These are phyloP conservation scores for Teratosphaeria gauchensis DNA, from an alignment of 2,329 filamentous ascomycete species.

Conservation along the genomic window DNA sequence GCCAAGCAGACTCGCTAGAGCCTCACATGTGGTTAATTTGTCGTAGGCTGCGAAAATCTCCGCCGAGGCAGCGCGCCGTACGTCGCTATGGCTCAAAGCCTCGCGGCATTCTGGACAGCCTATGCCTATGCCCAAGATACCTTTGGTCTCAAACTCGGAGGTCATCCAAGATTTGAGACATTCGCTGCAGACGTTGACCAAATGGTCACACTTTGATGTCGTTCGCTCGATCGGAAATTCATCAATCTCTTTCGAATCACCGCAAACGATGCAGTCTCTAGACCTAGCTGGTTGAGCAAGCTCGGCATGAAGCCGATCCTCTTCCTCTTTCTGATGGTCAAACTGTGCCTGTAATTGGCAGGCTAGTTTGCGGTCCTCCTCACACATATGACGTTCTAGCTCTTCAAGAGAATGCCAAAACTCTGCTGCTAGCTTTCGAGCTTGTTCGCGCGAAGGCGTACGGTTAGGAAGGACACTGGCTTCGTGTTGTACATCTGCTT, in stretches of 20 bases:
- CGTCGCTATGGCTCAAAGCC: conserved; percentile 34
- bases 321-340: not conserved
- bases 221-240: conserved; percentile 25
- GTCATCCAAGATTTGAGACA: conserved; percentile 33
- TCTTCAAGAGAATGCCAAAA: not conserved
- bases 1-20: conserved; percentile 34
- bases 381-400: not conserved
- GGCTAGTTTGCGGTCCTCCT: not conserved
- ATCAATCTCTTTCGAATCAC: conserved; percentile 19
- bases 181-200: conserved; percentile 24
- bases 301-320: not conserved
- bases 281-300: not conserved
- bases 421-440: not conserved
- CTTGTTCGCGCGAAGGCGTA: not conserved
- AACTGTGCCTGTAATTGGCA: not conserved
- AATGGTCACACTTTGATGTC: conserved; percentile 27
- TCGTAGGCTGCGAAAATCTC: conserved; percentile 41
- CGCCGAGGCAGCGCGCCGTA: conserved; percentile 37
- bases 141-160: conserved; percentile 26
- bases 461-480: not conserved
- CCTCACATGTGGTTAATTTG: conserved; percentile 33
- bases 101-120: conserved; percentile 44
- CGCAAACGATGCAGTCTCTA: not conserved
- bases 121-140: conserved; percentile 41
- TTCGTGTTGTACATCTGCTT: not conserved